phyloP scores from a whole-genome alignment of 441 rosid genomes.

The Croton laevigatus region DNA sequence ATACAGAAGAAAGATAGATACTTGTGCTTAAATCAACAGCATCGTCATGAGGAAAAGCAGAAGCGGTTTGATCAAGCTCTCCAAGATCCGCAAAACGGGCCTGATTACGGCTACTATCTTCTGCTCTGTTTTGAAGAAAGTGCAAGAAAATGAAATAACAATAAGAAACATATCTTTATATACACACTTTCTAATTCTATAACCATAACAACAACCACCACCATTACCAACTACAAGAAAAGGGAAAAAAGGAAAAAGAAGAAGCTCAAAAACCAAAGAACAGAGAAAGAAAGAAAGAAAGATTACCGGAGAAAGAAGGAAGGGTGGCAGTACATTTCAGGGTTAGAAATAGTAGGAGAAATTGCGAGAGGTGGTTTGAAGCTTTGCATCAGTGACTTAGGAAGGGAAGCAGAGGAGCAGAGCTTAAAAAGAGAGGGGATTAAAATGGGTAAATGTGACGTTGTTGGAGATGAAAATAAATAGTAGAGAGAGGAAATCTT shows the following conservation, averaged over 20 bases:
- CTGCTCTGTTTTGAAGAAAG: constrained; percentile 38
- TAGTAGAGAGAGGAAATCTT: constrained; percentile 20
- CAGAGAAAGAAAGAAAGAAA: constrained; percentile 2
- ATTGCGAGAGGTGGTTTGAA: constrained; percentile 41
- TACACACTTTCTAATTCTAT: background rate
- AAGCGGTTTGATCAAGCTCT: constrained; percentile 66
- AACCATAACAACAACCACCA: constrained; percentile 1
- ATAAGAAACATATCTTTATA: background rate
- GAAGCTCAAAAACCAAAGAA: background rate
- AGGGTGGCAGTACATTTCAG: constrained; percentile 63
- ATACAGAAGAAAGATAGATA: constrained; percentile 26
- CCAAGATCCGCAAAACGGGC: constrained; percentile 60
- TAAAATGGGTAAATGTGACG: background rate
- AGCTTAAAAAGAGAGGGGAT: too few relatives aligned
- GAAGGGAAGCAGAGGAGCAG: background rate
- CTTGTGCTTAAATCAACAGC: constrained; percentile 85
- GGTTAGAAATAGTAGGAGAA: constrained; percentile 33
- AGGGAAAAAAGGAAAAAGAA: background rate
- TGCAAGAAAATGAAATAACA: background rate
- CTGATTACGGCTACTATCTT: constrained; percentile 41
- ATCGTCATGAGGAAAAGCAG: constrained; percentile 60
- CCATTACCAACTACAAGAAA: background rate
- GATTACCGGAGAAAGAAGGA: constrained; percentile 64
- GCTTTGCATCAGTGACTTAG: constrained; percentile 69
- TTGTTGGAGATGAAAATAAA: background rate